phyloP scores from a whole-genome alignment of 805 yeast genomes.

The Ogataea dorogensis region DNA sequence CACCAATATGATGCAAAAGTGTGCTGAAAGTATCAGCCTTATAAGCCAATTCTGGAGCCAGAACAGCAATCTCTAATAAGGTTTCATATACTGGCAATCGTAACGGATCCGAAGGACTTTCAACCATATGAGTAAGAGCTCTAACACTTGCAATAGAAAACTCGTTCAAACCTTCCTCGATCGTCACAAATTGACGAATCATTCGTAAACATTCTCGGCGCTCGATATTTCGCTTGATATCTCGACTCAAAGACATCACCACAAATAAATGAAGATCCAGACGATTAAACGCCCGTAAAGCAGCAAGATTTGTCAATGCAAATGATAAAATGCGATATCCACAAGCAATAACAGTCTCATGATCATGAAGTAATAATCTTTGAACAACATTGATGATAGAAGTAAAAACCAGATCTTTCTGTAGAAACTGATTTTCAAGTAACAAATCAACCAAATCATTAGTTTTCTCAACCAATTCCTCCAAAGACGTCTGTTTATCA shows the following conservation, averaged over 20 bases:
- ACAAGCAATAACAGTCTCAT: slow-evolving; percentile 63
- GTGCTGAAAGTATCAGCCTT: slow-evolving; percentile 45
- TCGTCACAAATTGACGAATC: slow-evolving; percentile 57
- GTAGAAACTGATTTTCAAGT: slow-evolving; percentile 55
- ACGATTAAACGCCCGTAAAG: slow-evolving; percentile 52
- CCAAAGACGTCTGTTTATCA: slow-evolving; percentile 48
- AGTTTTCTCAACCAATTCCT: slow-evolving; percentile 53
- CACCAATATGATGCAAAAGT: slow-evolving; percentile 48
- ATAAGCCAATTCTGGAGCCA: slow-evolving; percentile 42
- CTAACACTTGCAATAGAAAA: slow-evolving; percentile 63
- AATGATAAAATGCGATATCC: slow-evolving; percentile 76
- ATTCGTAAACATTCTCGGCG: slow-evolving; percentile 76
- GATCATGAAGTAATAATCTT: slow-evolving; percentile 48
- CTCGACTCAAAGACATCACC: slow-evolving; percentile 62
- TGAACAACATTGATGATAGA: slow-evolving; percentile 56
- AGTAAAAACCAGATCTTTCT: slow-evolving; percentile 60
- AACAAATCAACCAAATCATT: slow-evolving; percentile 63
- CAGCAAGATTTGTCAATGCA: slow-evolving; percentile 51
- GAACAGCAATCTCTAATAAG: slow-evolving; percentile 47
- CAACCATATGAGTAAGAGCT: slow-evolving; percentile 63
- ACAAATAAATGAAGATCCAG: slow-evolving; percentile 61
- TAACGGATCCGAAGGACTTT: slow-evolving; percentile 50
- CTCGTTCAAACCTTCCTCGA: slow-evolving; percentile 50
- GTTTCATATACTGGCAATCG: slow-evolving; percentile 52
- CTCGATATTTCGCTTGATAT: slow-evolving; percentile 48